Evolutionary conservation across 495 filamentous ascomycete genomes (phyloP).

Genomic region (Xylona heveae): DNA sequence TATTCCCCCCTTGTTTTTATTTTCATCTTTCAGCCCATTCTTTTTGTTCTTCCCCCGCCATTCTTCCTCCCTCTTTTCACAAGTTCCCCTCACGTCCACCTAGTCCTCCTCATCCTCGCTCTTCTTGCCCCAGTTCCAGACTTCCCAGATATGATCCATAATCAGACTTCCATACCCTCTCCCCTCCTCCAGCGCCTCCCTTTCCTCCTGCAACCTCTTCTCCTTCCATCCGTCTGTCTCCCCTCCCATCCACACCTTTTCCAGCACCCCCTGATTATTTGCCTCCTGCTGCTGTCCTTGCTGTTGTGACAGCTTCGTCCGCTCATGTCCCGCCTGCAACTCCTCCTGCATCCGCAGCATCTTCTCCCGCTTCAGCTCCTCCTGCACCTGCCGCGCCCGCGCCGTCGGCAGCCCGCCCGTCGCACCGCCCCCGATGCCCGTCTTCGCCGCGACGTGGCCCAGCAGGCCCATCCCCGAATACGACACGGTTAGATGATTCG

Average conservation of each 20-base stretch:
- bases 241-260: conserved; percentile 43
- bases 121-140: conserved; percentile 52
- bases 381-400: conserved; percentile 30
- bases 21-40: too few species aligned
- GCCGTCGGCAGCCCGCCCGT: conserved; percentile 26
- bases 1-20: too few species aligned
- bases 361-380: conserved; percentile 17
- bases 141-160: conserved; percentile 66
- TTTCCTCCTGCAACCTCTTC: conserved; percentile 44
- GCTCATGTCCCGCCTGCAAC: conserved; percentile 8
- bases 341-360: conserved; percentile 8
- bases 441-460: conserved; percentile 9
- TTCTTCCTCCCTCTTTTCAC: too few species aligned
- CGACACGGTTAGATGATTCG: conserved; percentile 40
- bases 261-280: conserved; percentile 21
- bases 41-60: too few species aligned
- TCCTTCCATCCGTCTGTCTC: conserved; percentile 50
- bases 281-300: conserved; percentile 11
- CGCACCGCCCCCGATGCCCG: neutral
- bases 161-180: conserved; percentile 69
- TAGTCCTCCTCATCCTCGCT: too few species aligned
- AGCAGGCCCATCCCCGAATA: conserved; percentile 31
- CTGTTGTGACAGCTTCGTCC: conserved; percentile 4
- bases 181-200: conserved; percentile 51
- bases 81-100: too few species aligned